Evolutionary conservation across 495 filamentous ascomycete species (phyloP).

Genomic region (Lophium mytilinum): DNA sequence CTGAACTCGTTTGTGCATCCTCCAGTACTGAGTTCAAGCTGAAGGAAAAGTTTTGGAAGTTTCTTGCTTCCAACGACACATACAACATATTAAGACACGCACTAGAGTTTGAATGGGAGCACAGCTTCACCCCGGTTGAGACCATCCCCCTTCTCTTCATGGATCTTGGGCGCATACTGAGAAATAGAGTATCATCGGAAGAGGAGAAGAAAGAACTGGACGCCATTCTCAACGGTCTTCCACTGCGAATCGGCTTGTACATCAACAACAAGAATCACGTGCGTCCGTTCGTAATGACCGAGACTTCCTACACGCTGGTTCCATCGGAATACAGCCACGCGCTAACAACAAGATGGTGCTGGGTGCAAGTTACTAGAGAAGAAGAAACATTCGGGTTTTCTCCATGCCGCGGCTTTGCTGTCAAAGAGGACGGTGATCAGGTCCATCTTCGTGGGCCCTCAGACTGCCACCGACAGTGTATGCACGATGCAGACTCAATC

Average conservation of each 20-base stretch:
- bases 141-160: not conserved
- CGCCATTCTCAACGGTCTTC: not conserved
- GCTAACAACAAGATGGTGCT: slow-evolving; percentile 1
- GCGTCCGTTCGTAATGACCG: not conserved
- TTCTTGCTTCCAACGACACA: not conserved
- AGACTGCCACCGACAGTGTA: not conserved
- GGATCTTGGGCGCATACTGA: not conserved
- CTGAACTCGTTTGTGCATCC: not conserved
- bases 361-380: not conserved
- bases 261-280: not conserved
- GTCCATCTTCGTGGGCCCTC: not conserved
- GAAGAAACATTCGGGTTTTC: not conserved
- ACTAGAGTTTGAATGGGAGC: not conserved
- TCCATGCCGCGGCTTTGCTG: not conserved
- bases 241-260: not conserved
- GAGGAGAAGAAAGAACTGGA: not conserved
- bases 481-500: not conserved
- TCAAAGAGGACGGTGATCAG: not conserved
- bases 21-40: not conserved
- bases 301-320: slow-evolving; percentile 2
- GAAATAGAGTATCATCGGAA: not conserved
- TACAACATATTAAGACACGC: not conserved
- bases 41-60: not conserved
- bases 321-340: not conserved
- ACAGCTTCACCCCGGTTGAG: not conserved